Base-by-base conservation (phyloP, 1,284 basidiomycete genomes). In the Meripilus lineatus region DNA sequence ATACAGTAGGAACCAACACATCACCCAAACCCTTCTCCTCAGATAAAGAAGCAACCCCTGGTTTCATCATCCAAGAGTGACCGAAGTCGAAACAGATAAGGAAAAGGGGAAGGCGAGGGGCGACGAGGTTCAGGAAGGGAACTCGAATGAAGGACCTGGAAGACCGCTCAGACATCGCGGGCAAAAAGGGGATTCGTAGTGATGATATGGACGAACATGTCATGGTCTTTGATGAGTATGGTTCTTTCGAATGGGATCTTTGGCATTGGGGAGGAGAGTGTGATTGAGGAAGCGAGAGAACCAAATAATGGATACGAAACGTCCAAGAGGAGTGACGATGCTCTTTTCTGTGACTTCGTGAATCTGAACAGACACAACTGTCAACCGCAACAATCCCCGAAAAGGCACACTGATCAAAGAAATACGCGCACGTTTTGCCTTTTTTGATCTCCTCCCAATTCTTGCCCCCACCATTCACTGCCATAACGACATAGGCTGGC, bases 261-360 rank as follows among this genome's bases (percentile, higher is more conserved):
- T n/a, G 7, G 42, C 6, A 42, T 22, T 25, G 18, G n/a, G 5
- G 20, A 45, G 40, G 33, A n/a, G 40, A 34, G 22, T 24, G 54
- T 44, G 5, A 50, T 47, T 39, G 49, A 65, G 28, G 51, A 69
- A 56, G 63, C 54, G 8, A 84, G 66, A 0, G 73, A 80, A 5
- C 73, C 70, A 6, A 71, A 71, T 25, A 84, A 65, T 21, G 74
- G 71, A 47, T 71, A 70, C 2, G 79, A 81, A 28, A 86, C 74
- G 54, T 85, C 84, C 0, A 78, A 75, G 41, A 87, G 57, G 28
- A 86, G 68, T 1, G 75, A 53, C 0, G 84, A 83, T 0, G 83
- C 84, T 21, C 82, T 77, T 60, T 83, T 84, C 48, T 78, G 78
- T 53, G 66, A 69, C 53, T 78, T 81, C 14, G 74, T 65, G 54